Evolutionary conservation across 2,329 filamentous ascomycete species (phyloP), one percentile per base, ranked within the genome.

Genomic region (Arthrocladium fulminans): DNA sequence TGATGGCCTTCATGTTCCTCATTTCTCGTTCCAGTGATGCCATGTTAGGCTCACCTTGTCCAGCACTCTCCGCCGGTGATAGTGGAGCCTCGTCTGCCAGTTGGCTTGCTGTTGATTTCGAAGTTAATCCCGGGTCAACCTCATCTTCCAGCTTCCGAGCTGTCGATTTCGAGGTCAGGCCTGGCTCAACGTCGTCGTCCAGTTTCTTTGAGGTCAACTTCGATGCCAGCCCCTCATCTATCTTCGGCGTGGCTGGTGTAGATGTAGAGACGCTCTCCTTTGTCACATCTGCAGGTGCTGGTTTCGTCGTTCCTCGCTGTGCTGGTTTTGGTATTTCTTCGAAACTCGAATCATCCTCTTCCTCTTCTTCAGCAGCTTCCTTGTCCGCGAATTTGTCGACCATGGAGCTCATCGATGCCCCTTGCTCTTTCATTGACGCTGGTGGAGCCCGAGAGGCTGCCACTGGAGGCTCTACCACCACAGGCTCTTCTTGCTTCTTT

Each of bases 341-440:
- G 57, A 96, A 96, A 68, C 83, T 87, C 1, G 86, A 90, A 23
- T 77, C 75, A 50, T 86, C 83, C 40, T 82, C 80, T 2, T 70
- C 68, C 1, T 79, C 76, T n/a, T 77, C 77, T 9, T 80, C 76
- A 5, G 81, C 79, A 22, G 72, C 71, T 19, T 77, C 74, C 42
- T 84, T 73, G 63, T 94, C 88, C 58, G 88, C 84, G 67, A 86
- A 96, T 67, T 86, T 94, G 65, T 79, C 81, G 8, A 88, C 89
- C 74, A 92, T 83, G 48, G 81, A 81, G 17, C 88, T 80, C 67
- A 96, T 92, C 10, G 88, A 94, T 23, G 79, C 78, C 65, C 92
- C 88, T 70, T 95, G 90, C 54, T 94, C 86, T 54, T 82, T 84
- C 69, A 94, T 79, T 1, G 79, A 81, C 9, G 83, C 81, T 29